These are phyloP conservation scores for Taiwanofungus camphoratus DNA, from an alignment of 1,284 basidiomycete species.

Conservation along the genomic window DNA sequence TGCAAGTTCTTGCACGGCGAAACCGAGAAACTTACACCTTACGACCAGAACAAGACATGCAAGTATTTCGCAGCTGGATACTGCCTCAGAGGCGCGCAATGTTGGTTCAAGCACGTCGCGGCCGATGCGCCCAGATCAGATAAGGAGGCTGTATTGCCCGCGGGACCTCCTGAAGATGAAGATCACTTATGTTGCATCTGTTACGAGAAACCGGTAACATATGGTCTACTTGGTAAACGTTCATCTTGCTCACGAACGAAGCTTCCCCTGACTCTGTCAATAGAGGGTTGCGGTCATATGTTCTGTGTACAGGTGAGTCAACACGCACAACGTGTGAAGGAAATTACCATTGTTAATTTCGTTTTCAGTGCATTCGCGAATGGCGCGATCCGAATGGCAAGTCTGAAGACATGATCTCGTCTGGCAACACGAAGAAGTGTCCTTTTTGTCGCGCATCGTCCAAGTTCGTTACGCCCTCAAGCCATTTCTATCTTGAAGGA, in stretches of 20 bases:
- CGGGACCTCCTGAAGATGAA: conserved; percentile 22
- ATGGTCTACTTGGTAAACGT: conserved; percentile 57
- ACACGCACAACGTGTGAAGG: neutral
- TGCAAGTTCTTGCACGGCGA: conserved; percentile 74
- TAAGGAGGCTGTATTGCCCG: conserved; percentile 14
- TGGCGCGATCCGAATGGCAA: conserved; percentile 62
- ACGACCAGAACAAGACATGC: conserved; percentile 65
- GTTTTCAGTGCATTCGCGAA: conserved; percentile 57
- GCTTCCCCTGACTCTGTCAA: conserved; percentile 6
- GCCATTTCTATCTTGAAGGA: conserved; percentile 51
- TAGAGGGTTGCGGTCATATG: conserved; percentile 63
- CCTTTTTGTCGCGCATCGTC: conserved; percentile 65
- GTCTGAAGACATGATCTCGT: conserved; percentile 41
- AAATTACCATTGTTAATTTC: conserved; percentile 4
- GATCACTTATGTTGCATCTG: conserved; percentile 60
- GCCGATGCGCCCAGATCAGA: conserved; percentile 23
- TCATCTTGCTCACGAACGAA: neutral
- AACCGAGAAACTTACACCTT: conserved; percentile 50
- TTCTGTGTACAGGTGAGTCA: conserved; percentile 57
- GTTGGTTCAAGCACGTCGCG: conserved; percentile 63
- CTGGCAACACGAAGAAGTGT: conserved; percentile 63
- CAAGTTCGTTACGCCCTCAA: conserved; percentile 64
- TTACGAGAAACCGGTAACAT: conserved; percentile 61
- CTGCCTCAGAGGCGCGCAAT: conserved; percentile 58
- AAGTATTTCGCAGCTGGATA: conserved; percentile 57